Base-by-base conservation (phyloP, 1,284 basidiomycete genomes). In the Afroboletus lepidellus region DNA sequence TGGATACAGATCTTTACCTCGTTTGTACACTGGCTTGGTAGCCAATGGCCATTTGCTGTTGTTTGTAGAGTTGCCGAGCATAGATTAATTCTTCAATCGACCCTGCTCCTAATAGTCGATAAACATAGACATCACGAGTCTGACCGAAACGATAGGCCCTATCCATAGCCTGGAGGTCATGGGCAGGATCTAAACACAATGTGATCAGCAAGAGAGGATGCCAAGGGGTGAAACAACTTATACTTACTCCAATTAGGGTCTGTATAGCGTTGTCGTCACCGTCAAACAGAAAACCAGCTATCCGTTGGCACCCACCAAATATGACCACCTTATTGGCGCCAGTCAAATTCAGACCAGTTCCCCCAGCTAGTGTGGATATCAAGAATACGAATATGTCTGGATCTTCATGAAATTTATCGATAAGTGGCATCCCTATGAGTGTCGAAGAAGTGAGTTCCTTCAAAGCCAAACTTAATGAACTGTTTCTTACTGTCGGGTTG, bases 71-170 rank as follows among this genome's bases (percentile, higher is more conserved):
- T 69, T 94, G 92, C 5, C 91, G 82, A 0, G 87, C 87, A 60
- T 92, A 92, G 29, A 93, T 89, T 36, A 90, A 70, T 64, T 90
- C 91, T 64, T 95, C 92, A 18, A 95, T 81, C 1, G 92, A 92
- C 5, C 92, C 92, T 5, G 89, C 88, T 2, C 88, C 91, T 15
- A 96, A 77, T 12, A 97, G 76, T 37, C 92, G 84, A 63, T 87
- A 91, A 0, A 96, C 92, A 0, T 81, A 78, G 8, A 97, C 94
- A 57, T 94, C 87, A 29, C 91, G 85, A 1, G 80, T 86, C 69
- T 97, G 93, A 3, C 93, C 94, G 56, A 93, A 90, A 3, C 92
- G 82, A 64, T 92, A 95, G 1, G 91, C 91, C 52, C 91, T 81
- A 58, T 95, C 93, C 85, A 91, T 91, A 2, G 90, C 90, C 67